A percentile compares a stretch with the other conserved stretches of the same genome.
Evolutionary conservation across 768 basidiomycete genomes (phyloP).

Genomic region (Chalciporus pseudorubinellus): DNA sequence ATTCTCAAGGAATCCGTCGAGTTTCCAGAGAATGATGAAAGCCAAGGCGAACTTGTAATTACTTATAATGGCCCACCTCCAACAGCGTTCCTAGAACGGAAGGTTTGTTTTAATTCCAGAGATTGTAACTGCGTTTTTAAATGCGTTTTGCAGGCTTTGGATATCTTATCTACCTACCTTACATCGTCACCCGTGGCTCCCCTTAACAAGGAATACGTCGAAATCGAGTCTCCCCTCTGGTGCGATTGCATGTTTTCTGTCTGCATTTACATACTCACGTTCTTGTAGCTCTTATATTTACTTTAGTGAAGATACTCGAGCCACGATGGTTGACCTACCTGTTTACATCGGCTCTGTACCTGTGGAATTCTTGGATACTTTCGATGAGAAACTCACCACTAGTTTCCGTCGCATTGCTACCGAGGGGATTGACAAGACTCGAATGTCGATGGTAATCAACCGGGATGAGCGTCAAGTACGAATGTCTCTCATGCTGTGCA

Average conservation of each 20-base stretch:
- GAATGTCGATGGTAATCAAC: conserved; percentile 84
- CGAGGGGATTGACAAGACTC: conserved; percentile 84
- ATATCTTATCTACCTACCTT: conserved; percentile 83
- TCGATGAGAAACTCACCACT: conserved; percentile 63
- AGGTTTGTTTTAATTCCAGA: conserved; percentile 39
- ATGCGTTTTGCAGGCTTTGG: conserved; percentile 59
- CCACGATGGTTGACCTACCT: conserved; percentile 68
- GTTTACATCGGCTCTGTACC: conserved; percentile 86
- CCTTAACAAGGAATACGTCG: conserved; percentile 88
- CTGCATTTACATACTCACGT: conserved; percentile 11
- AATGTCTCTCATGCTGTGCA: background rate
- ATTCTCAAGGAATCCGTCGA: conserved; percentile 68
- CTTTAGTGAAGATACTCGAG: conserved; percentile 74
- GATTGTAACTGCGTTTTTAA: background rate
- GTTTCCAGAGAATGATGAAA: conserved; percentile 97
- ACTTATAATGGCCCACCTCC: conserved; percentile 76
- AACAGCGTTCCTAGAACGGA: conserved; percentile 67
- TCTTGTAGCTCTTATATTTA: conserved; percentile 73
- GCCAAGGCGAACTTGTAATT: conserved; percentile 83
- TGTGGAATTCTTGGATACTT: conserved; percentile 67
- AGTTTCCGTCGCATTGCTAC: conserved; percentile 68
- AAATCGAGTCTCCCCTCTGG: conserved; percentile 89
- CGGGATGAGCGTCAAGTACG: conserved; percentile 84
- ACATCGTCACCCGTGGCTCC: conserved; percentile 82
- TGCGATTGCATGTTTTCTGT: conserved; percentile 31